A percentile compares a stretch with the other conserved stretches of the same genome.
Conservation (phyloP, 2,329 filamentous ascomycete genomes). For the Ophiostoma sp. region DNA sequence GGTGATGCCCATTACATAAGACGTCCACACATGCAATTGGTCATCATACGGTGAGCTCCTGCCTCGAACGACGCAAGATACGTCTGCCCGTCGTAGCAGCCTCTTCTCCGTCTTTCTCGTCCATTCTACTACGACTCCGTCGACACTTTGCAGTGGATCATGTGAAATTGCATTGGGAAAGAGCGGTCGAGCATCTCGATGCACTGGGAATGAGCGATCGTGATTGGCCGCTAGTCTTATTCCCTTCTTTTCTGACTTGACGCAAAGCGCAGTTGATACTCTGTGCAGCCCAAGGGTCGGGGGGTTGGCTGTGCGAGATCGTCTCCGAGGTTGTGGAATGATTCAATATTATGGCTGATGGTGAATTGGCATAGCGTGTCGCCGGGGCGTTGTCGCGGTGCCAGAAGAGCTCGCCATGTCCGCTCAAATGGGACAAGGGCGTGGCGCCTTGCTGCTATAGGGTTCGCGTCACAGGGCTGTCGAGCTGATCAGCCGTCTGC, state of each 20-base stretch:
- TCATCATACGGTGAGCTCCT: slow-evolving; percentile 4
- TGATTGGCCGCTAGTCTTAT: too few relatives aligned
- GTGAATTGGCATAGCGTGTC: background rate
- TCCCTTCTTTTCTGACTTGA: too few relatives aligned
- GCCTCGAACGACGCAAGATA: background rate
- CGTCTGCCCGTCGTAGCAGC: background rate
- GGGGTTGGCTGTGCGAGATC: too few relatives aligned
- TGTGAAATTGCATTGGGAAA: slow-evolving; percentile 2
- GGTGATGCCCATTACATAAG: background rate
- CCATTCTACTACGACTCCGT: background rate
- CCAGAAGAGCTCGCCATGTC: slow-evolving; percentile 10
- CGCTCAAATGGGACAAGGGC: slow-evolving; percentile 17
- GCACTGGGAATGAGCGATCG: background rate
- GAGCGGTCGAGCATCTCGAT: background rate
- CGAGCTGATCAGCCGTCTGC: background rate
- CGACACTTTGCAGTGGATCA: background rate
- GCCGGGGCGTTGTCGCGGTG: background rate
- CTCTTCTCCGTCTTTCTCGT: slow-evolving; percentile 1
- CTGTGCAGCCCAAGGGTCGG: too few relatives aligned
- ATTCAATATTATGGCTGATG: background rate
- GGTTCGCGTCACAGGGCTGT: slow-evolving; percentile 17
- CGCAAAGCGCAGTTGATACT: too few relatives aligned
- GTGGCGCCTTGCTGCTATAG: slow-evolving; percentile 20
- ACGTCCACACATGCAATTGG: background rate
- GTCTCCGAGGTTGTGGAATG: background rate